phyloP scores from a whole-genome alignment of 2,329 filamentous ascomycete species.

The Aspergillus hortae region DNA sequence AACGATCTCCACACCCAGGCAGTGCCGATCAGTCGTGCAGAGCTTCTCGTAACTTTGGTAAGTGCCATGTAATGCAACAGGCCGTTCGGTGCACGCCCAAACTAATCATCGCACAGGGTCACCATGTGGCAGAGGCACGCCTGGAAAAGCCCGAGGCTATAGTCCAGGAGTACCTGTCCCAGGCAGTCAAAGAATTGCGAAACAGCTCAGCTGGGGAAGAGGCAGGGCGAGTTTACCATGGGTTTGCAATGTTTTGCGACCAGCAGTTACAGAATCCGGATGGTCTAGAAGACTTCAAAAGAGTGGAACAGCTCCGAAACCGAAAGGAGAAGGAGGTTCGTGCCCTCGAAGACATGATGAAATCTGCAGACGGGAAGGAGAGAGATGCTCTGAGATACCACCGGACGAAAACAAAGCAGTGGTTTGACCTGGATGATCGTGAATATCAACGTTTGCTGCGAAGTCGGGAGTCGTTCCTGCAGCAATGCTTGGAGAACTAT shows the following conservation, averaged over 20 bases:
- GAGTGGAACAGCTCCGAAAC: constrained; percentile 73
- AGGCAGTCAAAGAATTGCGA: constrained; percentile 77
- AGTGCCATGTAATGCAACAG: constrained; percentile 16
- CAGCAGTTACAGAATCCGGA: constrained; percentile 86
- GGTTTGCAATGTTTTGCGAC: constrained; percentile 94
- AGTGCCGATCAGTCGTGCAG: constrained; percentile 68
- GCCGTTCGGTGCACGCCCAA: not conserved
- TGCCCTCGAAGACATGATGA: constrained; percentile 63
- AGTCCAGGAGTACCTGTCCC: constrained; percentile 78
- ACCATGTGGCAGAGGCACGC: constrained; percentile 83
- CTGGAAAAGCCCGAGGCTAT: constrained; percentile 90
- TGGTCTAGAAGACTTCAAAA: constrained; percentile 75
- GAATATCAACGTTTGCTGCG: constrained; percentile 77
- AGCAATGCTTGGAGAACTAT: constrained; percentile 89
- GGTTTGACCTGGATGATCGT: constrained; percentile 84
- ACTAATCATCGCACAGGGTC: constrained; percentile 51
- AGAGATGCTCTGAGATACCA: constrained; percentile 58
- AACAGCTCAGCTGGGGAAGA: constrained; percentile 65
- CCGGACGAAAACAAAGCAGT: constrained; percentile 71
- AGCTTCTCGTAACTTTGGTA: constrained; percentile 77
- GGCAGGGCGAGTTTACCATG: constrained; percentile 85
- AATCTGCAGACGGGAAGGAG: constrained; percentile 47
- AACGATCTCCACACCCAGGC: constrained; percentile 64
- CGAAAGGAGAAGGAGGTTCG: constrained; percentile 77
- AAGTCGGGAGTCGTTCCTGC: constrained; percentile 77